These are phyloP conservation scores for Typha latifolia DNA, from an alignment of 176 grass and related monocot species.

Conservation along the genomic window DNA sequence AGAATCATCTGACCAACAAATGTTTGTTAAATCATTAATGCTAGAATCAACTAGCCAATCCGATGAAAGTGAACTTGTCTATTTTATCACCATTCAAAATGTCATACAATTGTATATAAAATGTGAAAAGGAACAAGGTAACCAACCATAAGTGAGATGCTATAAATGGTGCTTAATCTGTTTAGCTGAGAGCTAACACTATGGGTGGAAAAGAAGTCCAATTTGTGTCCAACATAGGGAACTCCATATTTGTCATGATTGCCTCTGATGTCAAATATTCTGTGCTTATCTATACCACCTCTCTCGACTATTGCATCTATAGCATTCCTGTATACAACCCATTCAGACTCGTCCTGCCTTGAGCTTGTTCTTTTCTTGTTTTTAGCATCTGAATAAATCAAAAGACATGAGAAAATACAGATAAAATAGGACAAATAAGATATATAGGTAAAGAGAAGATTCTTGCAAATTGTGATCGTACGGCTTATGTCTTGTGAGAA, in stretches of 20 bases:
- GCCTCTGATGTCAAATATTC: slow-evolving; percentile 94
- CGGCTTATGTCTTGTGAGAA: no score
- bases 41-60: no score
- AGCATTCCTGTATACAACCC: slow-evolving; percentile 54
- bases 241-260: slow-evolving; percentile 98
- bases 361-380: slow-evolving; percentile 56
- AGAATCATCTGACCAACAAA: no score
- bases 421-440: neutral
- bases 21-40: no score
- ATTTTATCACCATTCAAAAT: neutral
- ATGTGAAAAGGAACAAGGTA: slow-evolving; percentile 2
- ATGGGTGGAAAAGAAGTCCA: slow-evolving; percentile 78
- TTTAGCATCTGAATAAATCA: slow-evolving; percentile 66
- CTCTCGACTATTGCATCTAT: slow-evolving; percentile 49
- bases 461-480: no score
- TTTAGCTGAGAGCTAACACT: slow-evolving; percentile 59
- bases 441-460: no score
- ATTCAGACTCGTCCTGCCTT: slow-evolving; percentile 71
- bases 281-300: slow-evolving; percentile 43
- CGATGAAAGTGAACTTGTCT: no score
- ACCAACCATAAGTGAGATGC: slow-evolving; percentile 75
- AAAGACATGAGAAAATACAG: slow-evolving; percentile 5
- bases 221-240: slow-evolving; percentile 46
- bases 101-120: neutral
- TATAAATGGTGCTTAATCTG: slow-evolving; percentile 47